Evolutionary conservation across 1,284 basidiomycete genomes (phyloP), one percentile per base, ranked within the genome.

Genomic region (Austroboletus rostrupii): DNA sequence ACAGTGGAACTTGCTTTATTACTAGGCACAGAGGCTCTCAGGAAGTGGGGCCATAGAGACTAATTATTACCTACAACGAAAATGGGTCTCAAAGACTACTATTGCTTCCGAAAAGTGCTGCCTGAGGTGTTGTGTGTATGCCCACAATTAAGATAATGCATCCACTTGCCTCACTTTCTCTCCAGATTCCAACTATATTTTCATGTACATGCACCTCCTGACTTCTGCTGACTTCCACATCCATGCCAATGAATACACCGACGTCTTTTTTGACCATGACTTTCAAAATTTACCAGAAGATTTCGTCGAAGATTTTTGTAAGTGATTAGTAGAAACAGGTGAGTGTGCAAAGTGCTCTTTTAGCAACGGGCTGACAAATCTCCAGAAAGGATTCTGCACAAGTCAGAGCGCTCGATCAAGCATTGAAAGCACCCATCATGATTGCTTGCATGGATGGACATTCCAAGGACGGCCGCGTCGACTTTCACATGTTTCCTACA

Each of bases 321-420:
- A 82, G 57, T 73, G 76, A 42, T 82, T 86, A 55, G 91, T 95
- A 28, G 90, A 95, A 73, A 91, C 91, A 47, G 87, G 85, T 82
- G 71, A 58, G 37, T 26, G 19, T 48, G 12, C 21, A 31, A n/a
- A 49, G 28, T 20, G 14, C n/a, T 26, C 36, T 44, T 45, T 35
- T 26, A 11, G 43, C 11, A 23, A 33, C 39, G 41, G 45, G 36
- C 31, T 44, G 38, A 29, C n/a, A 47, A 28, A 43, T 45, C 33
- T 55, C n/a, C 36, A 26, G 31, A 49, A 43, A 59, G 82, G 92
- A 95, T 58, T 85, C 95, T 58, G 83, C 90, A 19, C 88, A 92
- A 61, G 88, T 95, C 56, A 81, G 80, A 50, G 92, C 92, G 1
- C 74, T 96, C 8, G 80, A 85, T 13, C 75, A 80, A 41, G 87